phyloP scores from a whole-genome alignment of 805 yeast genomes.

The Spathaspora gorwiae region DNA sequence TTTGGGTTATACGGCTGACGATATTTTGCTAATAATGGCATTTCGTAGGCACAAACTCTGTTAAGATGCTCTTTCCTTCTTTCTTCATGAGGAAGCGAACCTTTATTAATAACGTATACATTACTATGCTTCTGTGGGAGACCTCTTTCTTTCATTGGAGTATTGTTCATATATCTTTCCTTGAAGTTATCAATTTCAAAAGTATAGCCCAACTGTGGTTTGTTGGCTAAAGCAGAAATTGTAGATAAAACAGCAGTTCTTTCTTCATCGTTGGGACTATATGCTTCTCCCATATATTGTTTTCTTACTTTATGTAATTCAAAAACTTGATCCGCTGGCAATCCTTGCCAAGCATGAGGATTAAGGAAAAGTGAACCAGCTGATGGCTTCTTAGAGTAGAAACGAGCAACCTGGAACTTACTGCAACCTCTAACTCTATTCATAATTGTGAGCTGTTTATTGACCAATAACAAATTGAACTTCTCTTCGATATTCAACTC shows the following conservation, averaged over 20 bases:
- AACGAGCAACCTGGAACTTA: background rate
- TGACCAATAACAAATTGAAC: too few species aligned
- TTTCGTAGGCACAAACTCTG: constrained; percentile 85
- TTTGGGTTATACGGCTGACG: constrained; percentile 63
- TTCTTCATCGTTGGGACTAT: constrained; percentile 59
- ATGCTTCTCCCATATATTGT: constrained; percentile 37
- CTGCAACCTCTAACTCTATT: background rate
- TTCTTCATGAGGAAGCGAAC: constrained; percentile 42
- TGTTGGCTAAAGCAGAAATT: constrained; percentile 23
- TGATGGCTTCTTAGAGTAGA: background rate
- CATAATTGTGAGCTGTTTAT: background rate
- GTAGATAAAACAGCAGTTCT: constrained; percentile 42
- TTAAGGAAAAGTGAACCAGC: constrained; percentile 41
- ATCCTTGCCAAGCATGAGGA: constrained; percentile 68
- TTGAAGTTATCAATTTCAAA: constrained; percentile 41
- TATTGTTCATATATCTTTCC: constrained; percentile 39
- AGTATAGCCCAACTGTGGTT: constrained; percentile 34
- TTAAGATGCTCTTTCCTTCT: constrained; percentile 73
- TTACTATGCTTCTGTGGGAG: constrained; percentile 36
- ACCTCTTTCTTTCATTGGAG: constrained; percentile 31
- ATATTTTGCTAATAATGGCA: constrained; percentile 77
- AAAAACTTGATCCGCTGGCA: constrained; percentile 60
- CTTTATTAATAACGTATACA: constrained; percentile 30
- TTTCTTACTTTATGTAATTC: constrained; percentile 59
- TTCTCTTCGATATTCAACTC: too few species aligned